Base-by-base conservation (phyloP, 1,139 yeast genomes). In the Meyerozyma guilliermondii region DNA sequence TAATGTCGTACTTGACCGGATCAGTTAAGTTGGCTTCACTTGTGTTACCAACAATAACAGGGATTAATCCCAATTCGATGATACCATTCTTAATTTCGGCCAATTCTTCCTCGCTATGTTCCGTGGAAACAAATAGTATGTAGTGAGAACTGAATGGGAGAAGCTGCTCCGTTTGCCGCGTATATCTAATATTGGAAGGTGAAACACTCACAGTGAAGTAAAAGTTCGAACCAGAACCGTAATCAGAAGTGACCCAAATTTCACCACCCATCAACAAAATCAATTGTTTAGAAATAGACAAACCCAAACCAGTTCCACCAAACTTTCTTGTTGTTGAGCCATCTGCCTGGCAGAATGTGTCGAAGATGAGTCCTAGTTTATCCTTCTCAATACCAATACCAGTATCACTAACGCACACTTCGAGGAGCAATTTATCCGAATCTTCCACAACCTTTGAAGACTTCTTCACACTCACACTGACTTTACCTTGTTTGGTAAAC, bases 231-330 rank as follows among this genome's bases (percentile, higher is more conserved):
- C 95, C 95, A 51, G 76, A 70, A n/a, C 94, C 94, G 56, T 82
- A 84, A 43, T 78, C 78, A 1, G 92, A 84, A 27, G 86, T 80
- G 33, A 87, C 95, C 95, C 95, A 86, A 48, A 87, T 87, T 50
- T 85, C 91, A 55, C 86, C 96, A 38, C 95, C 95, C 95, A 87
- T 87, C 47, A 87, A 73, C 55, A 86, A 91, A 58, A 87, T 87
- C 53, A 87, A 74, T 54, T 87, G 88, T 60, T 86, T 86, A 7
- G 95, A 87, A 61, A 87, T 87, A 2, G 95, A 85, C 45, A 87
- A 73, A 22, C 96, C 96, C 41, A 87, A 71, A 41, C 66, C 67
- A 8, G 95, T 87, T 60, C 96, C 96, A 58, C 96, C 96, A 60
- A 87, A 87, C 61, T 86, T 86, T 59, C 96, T 77, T 1, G 95